phyloP scores from a whole-genome alignment of 805 yeast genomes.

The Yamadazyma insecticola region DNA sequence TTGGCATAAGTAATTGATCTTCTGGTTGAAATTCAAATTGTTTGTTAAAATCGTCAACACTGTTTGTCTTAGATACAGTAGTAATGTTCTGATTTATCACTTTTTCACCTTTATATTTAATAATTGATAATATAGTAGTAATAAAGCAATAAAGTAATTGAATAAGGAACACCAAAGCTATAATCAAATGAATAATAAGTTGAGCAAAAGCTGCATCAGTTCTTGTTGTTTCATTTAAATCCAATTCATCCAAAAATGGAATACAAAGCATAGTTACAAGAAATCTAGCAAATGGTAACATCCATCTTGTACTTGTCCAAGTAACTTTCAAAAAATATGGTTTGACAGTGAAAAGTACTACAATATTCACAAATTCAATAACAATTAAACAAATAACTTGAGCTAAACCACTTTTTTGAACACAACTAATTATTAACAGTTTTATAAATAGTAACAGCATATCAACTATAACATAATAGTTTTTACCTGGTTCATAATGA shows the following conservation, averaged over 20 bases:
- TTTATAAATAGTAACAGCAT: constrained; percentile 25
- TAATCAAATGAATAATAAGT: constrained; percentile 33
- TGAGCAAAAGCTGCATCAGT: constrained; percentile 43
- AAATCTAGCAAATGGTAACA: constrained; percentile 34
- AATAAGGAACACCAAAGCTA: constrained; percentile 24
- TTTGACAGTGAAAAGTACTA: constrained; percentile 15
- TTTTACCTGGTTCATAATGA: constrained; percentile 38
- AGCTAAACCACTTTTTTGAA: constrained; percentile 40
- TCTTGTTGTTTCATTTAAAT: constrained; percentile 31
- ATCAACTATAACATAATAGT: constrained; percentile 36
- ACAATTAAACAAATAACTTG: constrained; percentile 39
- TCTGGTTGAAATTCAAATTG: constrained; percentile 26
- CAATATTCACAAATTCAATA: constrained; percentile 27
- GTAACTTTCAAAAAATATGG: constrained; percentile 26
- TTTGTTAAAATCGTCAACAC: constrained; percentile 16
- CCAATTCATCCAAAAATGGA: constrained; percentile 35
- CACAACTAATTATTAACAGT: constrained; percentile 39
- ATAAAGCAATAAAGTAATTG: constrained; percentile 26
- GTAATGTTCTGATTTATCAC: not conserved
- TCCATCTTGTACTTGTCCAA: constrained; percentile 27
- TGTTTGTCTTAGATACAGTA: constrained; percentile 2
- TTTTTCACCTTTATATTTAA: constrained; percentile 9
- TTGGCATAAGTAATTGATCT: constrained; percentile 3
- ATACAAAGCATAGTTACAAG: constrained; percentile 38
- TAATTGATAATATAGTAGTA: constrained; percentile 20